Percentiles rank a stretch among this genome's conserved stretches.
phyloP scores from a whole-genome alignment of 345 rosid species.

The Linum lewisii region DNA sequence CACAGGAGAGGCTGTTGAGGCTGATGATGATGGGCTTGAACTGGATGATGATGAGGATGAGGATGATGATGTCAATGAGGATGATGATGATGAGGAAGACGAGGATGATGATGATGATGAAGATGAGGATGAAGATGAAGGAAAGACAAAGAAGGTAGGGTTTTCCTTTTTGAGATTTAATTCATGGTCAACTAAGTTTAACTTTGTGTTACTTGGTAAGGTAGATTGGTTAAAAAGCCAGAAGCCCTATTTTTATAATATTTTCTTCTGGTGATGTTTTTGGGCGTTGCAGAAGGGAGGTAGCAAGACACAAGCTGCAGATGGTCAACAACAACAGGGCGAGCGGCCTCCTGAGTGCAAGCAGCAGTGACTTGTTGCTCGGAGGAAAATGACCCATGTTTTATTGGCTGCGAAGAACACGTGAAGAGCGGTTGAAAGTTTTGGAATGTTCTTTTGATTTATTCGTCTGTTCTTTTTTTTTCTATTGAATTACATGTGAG shows the following conservation, averaged over 20 bases:
- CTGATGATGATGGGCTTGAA: constrained; percentile 2
- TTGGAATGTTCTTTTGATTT: too few relatives aligned
- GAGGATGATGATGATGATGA: constrained; percentile 5
- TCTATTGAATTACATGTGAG: too few relatives aligned
- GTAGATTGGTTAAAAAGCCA: too few relatives aligned
- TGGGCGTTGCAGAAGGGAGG: constrained; percentile 1
- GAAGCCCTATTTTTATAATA: too few relatives aligned
- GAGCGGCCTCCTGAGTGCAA: constrained; percentile 5
- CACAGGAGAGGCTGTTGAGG: constrained; percentile 15
- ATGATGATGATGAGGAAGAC: background rate
- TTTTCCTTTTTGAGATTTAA: background rate
- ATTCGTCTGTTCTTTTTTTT: too few relatives aligned
- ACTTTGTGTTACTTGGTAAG: background rate
- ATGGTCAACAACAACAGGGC: background rate
- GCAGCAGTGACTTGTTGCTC: constrained; percentile 8
- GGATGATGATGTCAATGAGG: background rate
- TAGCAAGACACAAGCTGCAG: background rate
- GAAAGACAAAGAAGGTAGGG: constrained; percentile 8
- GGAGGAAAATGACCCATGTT: too few relatives aligned
- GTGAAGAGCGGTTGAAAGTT: too few relatives aligned
- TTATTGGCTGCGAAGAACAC: too few relatives aligned
- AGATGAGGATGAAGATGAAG: background rate
- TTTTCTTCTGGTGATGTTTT: background rate
- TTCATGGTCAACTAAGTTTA: background rate
- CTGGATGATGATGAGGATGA: constrained; percentile 6